These are phyloP conservation scores for Ceratobasidium papillatum DNA, from an alignment of 1,284 basidiomycete species.

Conservation along the genomic window DNA sequence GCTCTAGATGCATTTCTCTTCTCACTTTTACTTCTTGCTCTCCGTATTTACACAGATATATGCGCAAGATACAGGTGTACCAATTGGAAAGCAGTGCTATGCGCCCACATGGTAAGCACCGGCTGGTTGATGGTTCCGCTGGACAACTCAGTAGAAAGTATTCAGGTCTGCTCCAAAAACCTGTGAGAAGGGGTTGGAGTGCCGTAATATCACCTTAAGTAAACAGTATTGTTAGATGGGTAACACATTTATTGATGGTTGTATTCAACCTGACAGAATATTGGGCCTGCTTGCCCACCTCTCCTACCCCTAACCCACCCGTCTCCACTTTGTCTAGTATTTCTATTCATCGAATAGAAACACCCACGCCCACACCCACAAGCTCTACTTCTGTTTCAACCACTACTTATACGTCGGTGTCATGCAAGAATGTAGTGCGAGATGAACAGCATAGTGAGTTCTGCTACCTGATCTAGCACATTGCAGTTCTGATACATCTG, in stretches of 20 bases:
- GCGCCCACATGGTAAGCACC: background rate
- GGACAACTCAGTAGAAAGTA: background rate
- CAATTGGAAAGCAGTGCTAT: conserved; percentile 24
- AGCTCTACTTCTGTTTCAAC: conserved; percentile 1
- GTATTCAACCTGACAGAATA: background rate
- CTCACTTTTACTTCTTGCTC: background rate
- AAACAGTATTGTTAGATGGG: background rate
- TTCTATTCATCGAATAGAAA: background rate
- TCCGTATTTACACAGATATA: background rate
- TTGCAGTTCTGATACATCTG: background rate
- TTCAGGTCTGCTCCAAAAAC: background rate
- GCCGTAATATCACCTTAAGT: background rate
- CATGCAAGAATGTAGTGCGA: conserved; percentile 29
- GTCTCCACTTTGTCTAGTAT: background rate
- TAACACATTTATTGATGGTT: background rate
- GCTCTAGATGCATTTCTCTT: background rate
- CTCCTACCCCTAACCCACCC: conserved; percentile 23
- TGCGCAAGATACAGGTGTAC: conserved; percentile 1
- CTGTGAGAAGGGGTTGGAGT: conserved; percentile 6
- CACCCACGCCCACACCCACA: background rate
- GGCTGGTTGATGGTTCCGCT: background rate
- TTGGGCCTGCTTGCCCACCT: conserved; percentile 10
- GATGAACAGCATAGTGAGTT: conserved; percentile 25
- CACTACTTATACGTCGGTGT: conserved; percentile 4
- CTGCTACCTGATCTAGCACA: background rate